Percentiles rank a stretch among this genome's conserved stretches.
Conservation (phyloP, 2,329 filamentous ascomycete species). For the Diaporthe batatas region DNA sequence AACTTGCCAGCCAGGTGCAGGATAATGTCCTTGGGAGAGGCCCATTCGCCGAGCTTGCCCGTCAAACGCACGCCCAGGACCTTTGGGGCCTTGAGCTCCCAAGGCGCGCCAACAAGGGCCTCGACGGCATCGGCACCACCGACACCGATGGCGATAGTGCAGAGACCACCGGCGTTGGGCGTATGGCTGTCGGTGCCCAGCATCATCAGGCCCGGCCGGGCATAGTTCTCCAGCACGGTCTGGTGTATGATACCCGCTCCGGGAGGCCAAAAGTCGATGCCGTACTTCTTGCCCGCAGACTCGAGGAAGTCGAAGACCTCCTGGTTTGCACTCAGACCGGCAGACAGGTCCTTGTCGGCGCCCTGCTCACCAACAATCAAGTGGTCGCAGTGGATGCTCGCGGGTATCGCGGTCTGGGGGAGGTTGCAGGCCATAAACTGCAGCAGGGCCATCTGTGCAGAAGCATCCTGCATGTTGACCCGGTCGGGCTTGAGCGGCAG, state of each 20-base stretch:
- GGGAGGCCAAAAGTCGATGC: slow-evolving; percentile 95
- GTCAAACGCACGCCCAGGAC: slow-evolving; percentile 87
- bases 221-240: slow-evolving; percentile 97
- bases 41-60: slow-evolving; percentile 89
- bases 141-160: slow-evolving; percentile 95
- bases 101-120: slow-evolving; percentile 93
- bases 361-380: slow-evolving; percentile 97
- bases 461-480: slow-evolving; percentile 99
- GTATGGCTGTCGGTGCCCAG: slow-evolving; percentile 97
- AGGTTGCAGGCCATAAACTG: slow-evolving; percentile 99
- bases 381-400: slow-evolving; percentile 98
- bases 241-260: slow-evolving; percentile 97
- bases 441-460: slow-evolving; percentile 96
- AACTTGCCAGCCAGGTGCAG: slow-evolving; percentile 88
- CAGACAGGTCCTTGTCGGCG: slow-evolving; percentile 85
- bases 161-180: slow-evolving; percentile 95
- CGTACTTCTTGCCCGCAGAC: slow-evolving; percentile 90
- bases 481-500: slow-evolving; percentile 97
- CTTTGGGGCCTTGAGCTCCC: slow-evolving; percentile 96
- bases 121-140: slow-evolving; percentile 98
- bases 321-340: slow-evolving; percentile 90
- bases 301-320: slow-evolving; percentile 99
- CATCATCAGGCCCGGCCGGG: slow-evolving; percentile 98
- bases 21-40: slow-evolving; percentile 95
- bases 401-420: slow-evolving; percentile 89